Base-by-base conservation (phyloP, 371 early-diverging fungal genomes). In the Mucor lusitanicus region DNA sequence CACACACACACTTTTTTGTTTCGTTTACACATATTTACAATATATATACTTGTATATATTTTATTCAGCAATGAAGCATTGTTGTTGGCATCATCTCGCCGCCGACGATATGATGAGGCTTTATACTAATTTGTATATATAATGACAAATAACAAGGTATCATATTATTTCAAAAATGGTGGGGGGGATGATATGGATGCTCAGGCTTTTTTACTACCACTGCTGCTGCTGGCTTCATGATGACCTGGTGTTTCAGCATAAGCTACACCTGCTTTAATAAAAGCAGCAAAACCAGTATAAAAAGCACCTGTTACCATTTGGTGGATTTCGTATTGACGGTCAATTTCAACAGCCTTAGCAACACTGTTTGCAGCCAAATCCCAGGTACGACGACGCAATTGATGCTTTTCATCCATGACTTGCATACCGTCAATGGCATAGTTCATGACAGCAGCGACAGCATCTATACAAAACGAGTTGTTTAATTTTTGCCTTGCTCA, bases 261-360 rank as follows among this genome's bases (percentile, higher is more conserved):
- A 1, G 89, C 88, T 28, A 88, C 72, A 6, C 84, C 84, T 17
- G 88, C 89, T 69, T 85, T 87, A 64, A 86, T 77, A 53, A 87
- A 67, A 3, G 87, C 86, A 13, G 85, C 75, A 42, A 80, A 56
- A 0, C 80, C 76, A 0, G 87, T 85, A 39, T 85, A 85, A 19
- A 88, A 56, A 21, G 81, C 79, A 17, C 78, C 79, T 1, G 82
- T 78, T 3, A 86, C 79, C 61, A 78, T 80, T 64, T 87, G 84
- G 64, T 88, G 87, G 37, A 89, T 74, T 23, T 86, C 83, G 71
- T 82, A 89, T 53, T 83, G 83, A 54, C 84, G 79, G 50, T 89
- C 87, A 9, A 89, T 67, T 57, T 87, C 82, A 23, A 87, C 72
- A 6, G 85, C 85, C 63, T 78, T 80, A 39, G 76, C 72, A 25